These are phyloP conservation scores for Glycine latifolia DNA, from an alignment of 306 rosid species.

Conservation along the genomic window DNA sequence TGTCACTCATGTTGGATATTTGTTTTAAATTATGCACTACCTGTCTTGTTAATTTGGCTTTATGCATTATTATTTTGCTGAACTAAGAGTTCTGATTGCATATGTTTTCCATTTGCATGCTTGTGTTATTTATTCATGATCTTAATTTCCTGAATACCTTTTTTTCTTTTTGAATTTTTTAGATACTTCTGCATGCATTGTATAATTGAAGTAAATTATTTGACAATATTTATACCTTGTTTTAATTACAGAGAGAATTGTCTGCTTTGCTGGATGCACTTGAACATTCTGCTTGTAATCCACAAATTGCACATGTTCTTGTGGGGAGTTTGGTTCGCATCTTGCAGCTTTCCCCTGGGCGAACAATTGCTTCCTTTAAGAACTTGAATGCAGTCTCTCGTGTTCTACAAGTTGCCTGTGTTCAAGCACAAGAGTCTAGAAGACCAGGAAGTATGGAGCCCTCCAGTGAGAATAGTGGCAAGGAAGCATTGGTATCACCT, in stretches of 20 bases:
- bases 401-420: conserved; percentile 86
- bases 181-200: conserved; percentile 13
- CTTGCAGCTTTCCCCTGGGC: conserved; percentile 80
- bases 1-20: conserved; percentile 26
- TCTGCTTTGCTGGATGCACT: conserved; percentile 86
- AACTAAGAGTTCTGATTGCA: neutral
- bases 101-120: neutral
- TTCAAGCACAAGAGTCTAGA: conserved; percentile 83
- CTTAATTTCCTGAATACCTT: neutral
- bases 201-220: conserved; percentile 24
- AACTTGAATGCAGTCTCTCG: conserved; percentile 79
- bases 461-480: conserved; percentile 50
- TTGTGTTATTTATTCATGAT: conserved; percentile 29
- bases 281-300: conserved; percentile 85
- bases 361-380: conserved; percentile 79
- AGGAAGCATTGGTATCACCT: conserved; percentile 43
- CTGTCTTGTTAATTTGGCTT: conserved; percentile 36
- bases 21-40: conserved; percentile 26
- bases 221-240: conserved; percentile 34
- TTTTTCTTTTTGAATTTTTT: neutral
- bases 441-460: conserved; percentile 53
- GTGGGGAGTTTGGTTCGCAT: conserved; percentile 73
- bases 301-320: conserved; percentile 71
- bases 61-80: conserved; percentile 31
- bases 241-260: conserved; percentile 74